Conservation (phyloP, 805 yeast genomes). For the Zygotorulaspora danielsina region DNA sequence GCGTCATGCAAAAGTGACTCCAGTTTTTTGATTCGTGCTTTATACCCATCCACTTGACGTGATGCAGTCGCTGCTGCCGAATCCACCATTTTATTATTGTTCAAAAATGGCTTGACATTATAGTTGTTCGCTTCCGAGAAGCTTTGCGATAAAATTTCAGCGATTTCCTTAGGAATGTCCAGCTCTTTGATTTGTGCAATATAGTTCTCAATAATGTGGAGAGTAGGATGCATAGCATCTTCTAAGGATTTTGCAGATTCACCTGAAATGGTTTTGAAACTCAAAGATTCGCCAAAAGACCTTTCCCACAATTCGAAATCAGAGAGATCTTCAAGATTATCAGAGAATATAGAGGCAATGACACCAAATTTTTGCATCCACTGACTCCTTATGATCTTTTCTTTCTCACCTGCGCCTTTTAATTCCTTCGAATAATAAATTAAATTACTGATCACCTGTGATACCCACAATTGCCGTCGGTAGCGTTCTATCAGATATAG, state of each 20-base stretch:
- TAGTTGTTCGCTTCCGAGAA: constrained; percentile 30
- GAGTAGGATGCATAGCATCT: constrained; percentile 7
- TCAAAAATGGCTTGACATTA: constrained; percentile 4
- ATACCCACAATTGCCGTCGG: constrained; percentile 53
- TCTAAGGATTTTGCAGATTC: constrained; percentile 1
- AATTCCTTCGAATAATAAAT: constrained; percentile 51
- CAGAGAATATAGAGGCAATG: constrained; percentile 15
- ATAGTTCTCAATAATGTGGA: constrained; percentile 37
- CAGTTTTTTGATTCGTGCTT: constrained; percentile 65
- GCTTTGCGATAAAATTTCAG: constrained; percentile 38
- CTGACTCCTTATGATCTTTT: constrained; percentile 47
- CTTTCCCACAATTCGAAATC: constrained; percentile 10
- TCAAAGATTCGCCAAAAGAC: constrained; percentile 1
- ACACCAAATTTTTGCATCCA: constrained; percentile 64
- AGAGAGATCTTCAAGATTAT: constrained; percentile 3
- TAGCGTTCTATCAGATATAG: constrained; percentile 58
- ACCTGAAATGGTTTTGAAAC: neutral
- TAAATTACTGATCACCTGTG: constrained; percentile 24
- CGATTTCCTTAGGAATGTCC: constrained; percentile 33
- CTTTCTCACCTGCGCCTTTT: constrained; percentile 54
- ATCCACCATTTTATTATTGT: constrained; percentile 1
- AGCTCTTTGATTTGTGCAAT: constrained; percentile 35
- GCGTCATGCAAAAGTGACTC: constrained; percentile 76
- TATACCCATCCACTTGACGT: constrained; percentile 57
- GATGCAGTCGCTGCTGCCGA: constrained; percentile 7